Evolutionary conservation across 768 basidiomycete species (phyloP).

Genomic region (Kwoniella sp.): DNA sequence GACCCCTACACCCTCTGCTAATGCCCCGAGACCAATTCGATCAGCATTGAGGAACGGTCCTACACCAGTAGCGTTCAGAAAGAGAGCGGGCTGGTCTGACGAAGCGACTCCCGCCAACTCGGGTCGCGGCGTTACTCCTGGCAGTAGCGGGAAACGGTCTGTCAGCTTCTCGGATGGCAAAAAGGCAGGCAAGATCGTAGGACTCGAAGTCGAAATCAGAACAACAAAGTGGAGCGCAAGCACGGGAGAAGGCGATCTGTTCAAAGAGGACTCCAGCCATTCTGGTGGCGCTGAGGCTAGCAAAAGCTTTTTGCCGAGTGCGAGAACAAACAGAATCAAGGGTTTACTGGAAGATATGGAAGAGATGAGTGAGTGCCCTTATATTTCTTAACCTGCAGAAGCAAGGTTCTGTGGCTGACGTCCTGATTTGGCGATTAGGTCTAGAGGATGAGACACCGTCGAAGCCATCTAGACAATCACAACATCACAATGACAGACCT

Average conservation of each 20-base stretch:
- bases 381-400: background rate
- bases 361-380: constrained; percentile 63
- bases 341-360: constrained; percentile 76
- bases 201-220: constrained; percentile 9
- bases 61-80: constrained; percentile 41
- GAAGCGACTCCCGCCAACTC: constrained; percentile 35
- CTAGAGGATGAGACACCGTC: constrained; percentile 53
- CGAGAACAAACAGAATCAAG: constrained; percentile 76
- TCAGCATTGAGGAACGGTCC: constrained; percentile 45
- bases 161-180: constrained; percentile 98
- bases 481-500: constrained; percentile 7
- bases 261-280: constrained; percentile 21
- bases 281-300: constrained; percentile 20
- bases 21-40: constrained; percentile 37
- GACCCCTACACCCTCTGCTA: constrained; percentile 32
- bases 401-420: constrained; percentile 6
- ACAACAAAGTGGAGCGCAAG: constrained; percentile 16
- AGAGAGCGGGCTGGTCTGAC: constrained; percentile 40
- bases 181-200: constrained; percentile 76
- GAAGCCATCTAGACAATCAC: constrained; percentile 33
- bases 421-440: constrained; percentile 12
- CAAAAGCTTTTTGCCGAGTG: constrained; percentile 58
- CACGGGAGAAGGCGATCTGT: constrained; percentile 27
- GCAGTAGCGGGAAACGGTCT: constrained; percentile 43
- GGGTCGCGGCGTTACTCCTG: constrained; percentile 20